Evolutionary conservation across 306 rosid genomes (phyloP).

Genomic region (Fragaria iinumae): DNA sequence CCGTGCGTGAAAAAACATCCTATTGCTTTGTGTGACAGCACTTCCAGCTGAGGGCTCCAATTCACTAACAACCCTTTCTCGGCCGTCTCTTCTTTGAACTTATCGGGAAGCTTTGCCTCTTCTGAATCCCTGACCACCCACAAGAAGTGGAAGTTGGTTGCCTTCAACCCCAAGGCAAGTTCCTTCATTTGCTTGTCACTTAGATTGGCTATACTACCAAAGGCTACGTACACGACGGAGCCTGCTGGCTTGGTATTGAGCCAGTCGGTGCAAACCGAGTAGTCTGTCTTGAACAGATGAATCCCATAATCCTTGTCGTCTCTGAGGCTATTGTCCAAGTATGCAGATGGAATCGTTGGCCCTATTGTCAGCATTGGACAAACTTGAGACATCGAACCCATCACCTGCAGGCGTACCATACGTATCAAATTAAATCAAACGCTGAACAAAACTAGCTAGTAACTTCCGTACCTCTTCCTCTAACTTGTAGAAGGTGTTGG

Average conservation of each 20-base stretch:
- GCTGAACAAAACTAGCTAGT: not conserved
- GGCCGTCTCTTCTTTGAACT: constrained; percentile 16
- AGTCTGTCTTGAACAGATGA: constrained; percentile 33
- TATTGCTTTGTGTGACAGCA: constrained; percentile 37
- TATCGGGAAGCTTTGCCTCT: constrained; percentile 24
- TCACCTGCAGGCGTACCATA: constrained; percentile 30
- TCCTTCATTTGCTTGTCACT: constrained; percentile 49
- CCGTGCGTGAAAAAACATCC: constrained; percentile 55
- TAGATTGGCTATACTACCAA: constrained; percentile 50
- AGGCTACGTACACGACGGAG: constrained; percentile 52
- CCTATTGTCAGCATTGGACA: constrained; percentile 52
- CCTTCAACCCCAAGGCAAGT: constrained; percentile 39
- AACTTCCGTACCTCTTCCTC: constrained; percentile 48
- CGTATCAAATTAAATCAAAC: not conserved
- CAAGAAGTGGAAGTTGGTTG: constrained; percentile 39
- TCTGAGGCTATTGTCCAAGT: constrained; percentile 42
- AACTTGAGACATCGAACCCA: constrained; percentile 51
- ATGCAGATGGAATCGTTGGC: constrained; percentile 50
- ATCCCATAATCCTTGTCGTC: constrained; percentile 47
- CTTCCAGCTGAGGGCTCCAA: constrained; percentile 53
- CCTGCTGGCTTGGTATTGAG: constrained; percentile 37
- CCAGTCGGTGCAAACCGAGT: constrained; percentile 32
- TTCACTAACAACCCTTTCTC: constrained; percentile 45
- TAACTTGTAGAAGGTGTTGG: constrained; percentile 57
- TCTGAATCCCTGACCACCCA: constrained; percentile 52